Base-by-base conservation (phyloP, 106 monocot species). In the Hemerocallis citrina region DNA sequence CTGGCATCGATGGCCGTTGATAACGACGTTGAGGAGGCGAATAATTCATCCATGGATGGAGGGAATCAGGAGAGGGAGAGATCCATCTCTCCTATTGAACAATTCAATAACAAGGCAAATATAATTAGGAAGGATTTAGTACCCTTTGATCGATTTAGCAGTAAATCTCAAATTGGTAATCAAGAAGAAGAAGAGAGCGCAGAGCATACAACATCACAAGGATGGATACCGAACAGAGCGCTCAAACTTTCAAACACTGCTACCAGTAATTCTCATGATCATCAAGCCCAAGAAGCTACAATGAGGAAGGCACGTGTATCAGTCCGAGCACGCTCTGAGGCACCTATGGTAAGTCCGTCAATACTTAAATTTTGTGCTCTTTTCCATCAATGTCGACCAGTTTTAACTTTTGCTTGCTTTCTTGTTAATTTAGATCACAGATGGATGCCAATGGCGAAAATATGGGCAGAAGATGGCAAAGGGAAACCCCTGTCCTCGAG, bases 291-390 rank as follows among this genome's bases (percentile, higher is more conserved):
- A 14, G 90, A 96, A 19, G 84, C 91, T 24, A 91, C 79, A 64
- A 84, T 96, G 90, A 79, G 91, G 60, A 96, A 96, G 64, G 91
- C 84, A 23, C 86, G 96, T 5, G 96, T 96, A 7, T 96, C 91
- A 0, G 96, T 96, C 16, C 90, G 96, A 7, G 96, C 96, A 3
- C 84, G 91, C 3, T 96, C 96, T 0, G 96, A 96, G 48, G 90
- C 90, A 2, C 96, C 90, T 35, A 96, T 91, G 86, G 96, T 96
- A 70, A 44, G 54, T 17, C 12, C 12, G 15, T 41, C 6, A 3
- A 27, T 28, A 54, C 6, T 54, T 4, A 24, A 54, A 30, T 65
- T 16, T 16, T 24, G 0, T 28, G 1, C 0, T 40, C 24, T 40
- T 4, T 16, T 21, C 2, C 7, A 31, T 20, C n/a, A 3, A 36